Conservation (phyloP, 768 basidiomycete species). For the Mrakia gelida region DNA sequence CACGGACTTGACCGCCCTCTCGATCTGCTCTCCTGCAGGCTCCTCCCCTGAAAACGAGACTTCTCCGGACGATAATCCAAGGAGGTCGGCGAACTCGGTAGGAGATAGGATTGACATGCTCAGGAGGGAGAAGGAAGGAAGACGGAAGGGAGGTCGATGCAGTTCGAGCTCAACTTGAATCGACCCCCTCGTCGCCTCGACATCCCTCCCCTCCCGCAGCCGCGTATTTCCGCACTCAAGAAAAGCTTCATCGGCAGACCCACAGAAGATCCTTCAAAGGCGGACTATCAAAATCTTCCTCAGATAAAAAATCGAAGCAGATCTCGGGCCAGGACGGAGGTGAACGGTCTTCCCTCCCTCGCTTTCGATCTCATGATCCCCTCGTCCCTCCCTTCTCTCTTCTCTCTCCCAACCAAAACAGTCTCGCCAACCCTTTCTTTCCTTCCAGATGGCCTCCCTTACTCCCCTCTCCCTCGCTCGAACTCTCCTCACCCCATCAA, state of each 20-base stretch:
- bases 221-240: not conserved
- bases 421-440: not conserved
- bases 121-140: not conserved
- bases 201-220: not conserved
- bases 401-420: not conserved
- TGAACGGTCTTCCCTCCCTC: not conserved
- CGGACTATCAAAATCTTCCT: not conserved
- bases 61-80: not conserved
- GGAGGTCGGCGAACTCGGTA: not conserved
- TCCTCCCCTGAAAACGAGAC: not conserved
- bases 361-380: not conserved
- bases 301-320: not conserved
- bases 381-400: not conserved
- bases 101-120: not conserved
- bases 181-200: not conserved
- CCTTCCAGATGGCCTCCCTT: not conserved
- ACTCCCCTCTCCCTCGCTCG: conserved; percentile 2
- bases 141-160: not conserved
- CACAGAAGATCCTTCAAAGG: not conserved
- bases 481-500: not conserved
- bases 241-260: not conserved
- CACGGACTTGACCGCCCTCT: no score
- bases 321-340: no score
- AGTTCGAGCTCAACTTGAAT: not conserved
- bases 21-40: no score